Conservation (phyloP, 2,329 filamentous ascomycete species). For the Arthrobotrys conoides region DNA sequence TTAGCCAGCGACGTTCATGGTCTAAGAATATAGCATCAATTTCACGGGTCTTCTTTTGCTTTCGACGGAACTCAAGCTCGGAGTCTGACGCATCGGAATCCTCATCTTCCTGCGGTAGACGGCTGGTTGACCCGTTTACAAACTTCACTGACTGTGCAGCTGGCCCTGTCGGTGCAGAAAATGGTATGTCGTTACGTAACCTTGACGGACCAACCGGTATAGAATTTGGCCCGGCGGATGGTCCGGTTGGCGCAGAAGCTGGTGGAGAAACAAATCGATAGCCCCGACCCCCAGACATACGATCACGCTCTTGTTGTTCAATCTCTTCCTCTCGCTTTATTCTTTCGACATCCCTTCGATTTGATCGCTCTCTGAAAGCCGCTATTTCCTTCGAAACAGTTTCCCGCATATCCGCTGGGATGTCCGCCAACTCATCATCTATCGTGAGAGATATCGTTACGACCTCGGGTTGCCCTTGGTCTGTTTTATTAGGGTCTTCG, state of each 20-base stretch:
- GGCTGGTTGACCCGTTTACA: conserved; percentile 81
- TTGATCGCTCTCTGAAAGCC: conserved; percentile 92
- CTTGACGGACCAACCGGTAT: conserved; percentile 82
- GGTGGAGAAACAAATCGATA: conserved; percentile 82
- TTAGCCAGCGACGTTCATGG: conserved; percentile 89
- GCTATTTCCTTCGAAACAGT: conserved; percentile 94
- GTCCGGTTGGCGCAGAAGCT: conserved; percentile 74
- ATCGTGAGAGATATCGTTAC: conserved; percentile 88
- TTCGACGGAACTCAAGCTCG: conserved; percentile 81
- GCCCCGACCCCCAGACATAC: conserved; percentile 76
- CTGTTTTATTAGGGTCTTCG: conserved; percentile 77
- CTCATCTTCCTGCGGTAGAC: conserved; percentile 76
- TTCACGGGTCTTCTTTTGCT: conserved; percentile 80
- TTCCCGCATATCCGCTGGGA: conserved; percentile 95
- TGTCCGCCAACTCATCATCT: conserved; percentile 95
- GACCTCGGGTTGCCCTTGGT: conserved; percentile 79
- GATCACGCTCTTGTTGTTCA: conserved; percentile 84
- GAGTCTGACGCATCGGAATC: conserved; percentile 89
- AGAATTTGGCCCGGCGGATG: conserved; percentile 77
- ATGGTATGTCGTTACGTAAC: conserved; percentile 46
- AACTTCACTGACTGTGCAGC: conserved; percentile 69
- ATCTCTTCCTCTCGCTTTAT: conserved; percentile 91
- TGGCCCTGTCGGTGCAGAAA: conserved; percentile 50
- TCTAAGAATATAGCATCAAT: conserved; percentile 85
- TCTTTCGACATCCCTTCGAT: conserved; percentile 87